Conservation (phyloP, 2,329 filamentous ascomycete species). For the Bipolaris sorokiniana region DNA sequence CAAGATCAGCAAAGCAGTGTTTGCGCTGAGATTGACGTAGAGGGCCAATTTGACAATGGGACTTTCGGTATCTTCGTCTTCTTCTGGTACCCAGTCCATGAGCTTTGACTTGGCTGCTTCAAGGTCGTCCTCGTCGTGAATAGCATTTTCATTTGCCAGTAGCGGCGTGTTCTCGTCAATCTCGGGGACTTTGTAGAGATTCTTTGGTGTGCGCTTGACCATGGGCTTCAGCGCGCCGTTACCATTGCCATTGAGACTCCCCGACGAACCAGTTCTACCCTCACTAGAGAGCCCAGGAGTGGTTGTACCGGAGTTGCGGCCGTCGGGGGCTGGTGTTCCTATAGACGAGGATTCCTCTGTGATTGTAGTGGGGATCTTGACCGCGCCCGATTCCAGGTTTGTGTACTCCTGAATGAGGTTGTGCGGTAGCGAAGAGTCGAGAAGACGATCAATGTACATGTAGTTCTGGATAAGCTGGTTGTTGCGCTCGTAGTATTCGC, state of each 20-base stretch:
- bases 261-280: constrained; percentile 11
- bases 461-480: constrained; percentile 92
- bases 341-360: constrained; percentile 65
- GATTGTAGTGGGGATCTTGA: constrained; percentile 75
- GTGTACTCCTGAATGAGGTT: constrained; percentile 90
- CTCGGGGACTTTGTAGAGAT: constrained; percentile 75
- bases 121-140: constrained; percentile 46
- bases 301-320: constrained; percentile 12
- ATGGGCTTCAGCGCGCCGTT: constrained; percentile 37
- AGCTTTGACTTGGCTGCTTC: constrained; percentile 60
- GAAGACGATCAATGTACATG: constrained; percentile 86
- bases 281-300: constrained; percentile 27
- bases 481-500: constrained; percentile 85
- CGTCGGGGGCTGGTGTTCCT: constrained; percentile 25
- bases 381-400: constrained; percentile 62
- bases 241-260: constrained; percentile 39
- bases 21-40: constrained; percentile 82
- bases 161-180: constrained; percentile 71
- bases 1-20: constrained; percentile 73
- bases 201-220: constrained; percentile 69
- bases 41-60: constrained; percentile 85
- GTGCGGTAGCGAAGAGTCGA: constrained; percentile 92
- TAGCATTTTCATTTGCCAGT: constrained; percentile 50
- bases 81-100: constrained; percentile 70
- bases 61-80: constrained; percentile 75